Evolutionary conservation across 2,329 filamentous ascomycete genomes (phyloP), one percentile per base, ranked within the genome.

Genomic region (Trichoderma guizhouense): DNA sequence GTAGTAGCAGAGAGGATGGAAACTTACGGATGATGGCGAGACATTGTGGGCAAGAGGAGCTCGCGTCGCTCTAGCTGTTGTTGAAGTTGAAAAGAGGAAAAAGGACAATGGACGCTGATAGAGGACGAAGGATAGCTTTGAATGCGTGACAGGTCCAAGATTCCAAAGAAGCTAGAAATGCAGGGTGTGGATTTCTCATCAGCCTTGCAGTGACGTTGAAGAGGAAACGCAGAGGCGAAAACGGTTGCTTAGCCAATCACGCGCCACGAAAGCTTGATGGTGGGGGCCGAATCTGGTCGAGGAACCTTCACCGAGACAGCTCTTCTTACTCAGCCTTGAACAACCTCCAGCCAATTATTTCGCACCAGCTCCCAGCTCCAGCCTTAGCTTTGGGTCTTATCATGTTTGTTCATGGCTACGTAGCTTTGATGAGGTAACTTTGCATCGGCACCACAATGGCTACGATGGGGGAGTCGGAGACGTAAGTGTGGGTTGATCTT

Each of bases 1-100:
- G 32, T 8, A 26, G 28, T n/a, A 39, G n/a, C 30, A 11, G 30
- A 26, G 47, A 66, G 15, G 28, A 53, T 64, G 21, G n/a, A 47
- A 65, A 86, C 90, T 86, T 87, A 93, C 91, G 95, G 95, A 83
- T 98, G 94, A 88, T 97, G 94, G 85, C 94, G 93, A 80, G 94
- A 97, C 94, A 97, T 97, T 80, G 43, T 87, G 79, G 73, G n/a
- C 65, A 36, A 69, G 36, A 7, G 39, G 14, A 65, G 30, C 18
- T 43, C 67, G 69, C 18, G 61, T 24, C n/a, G 24, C n/a, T 11
- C 18, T 28, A 15, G 11, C 21, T 51, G 28, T 12, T 60, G 55
- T 60, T 60, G 26, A 12, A 21, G 8, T 47, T 15, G 21, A 62
- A 28, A 18, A 51, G 7, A 36, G 7, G 7, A 7, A 21, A 47